Percentiles rank a stretch among this genome's conserved stretches.
phyloP scores from a whole-genome alignment of 768 basidiomycete species.

The Tulasnella sp. region DNA sequence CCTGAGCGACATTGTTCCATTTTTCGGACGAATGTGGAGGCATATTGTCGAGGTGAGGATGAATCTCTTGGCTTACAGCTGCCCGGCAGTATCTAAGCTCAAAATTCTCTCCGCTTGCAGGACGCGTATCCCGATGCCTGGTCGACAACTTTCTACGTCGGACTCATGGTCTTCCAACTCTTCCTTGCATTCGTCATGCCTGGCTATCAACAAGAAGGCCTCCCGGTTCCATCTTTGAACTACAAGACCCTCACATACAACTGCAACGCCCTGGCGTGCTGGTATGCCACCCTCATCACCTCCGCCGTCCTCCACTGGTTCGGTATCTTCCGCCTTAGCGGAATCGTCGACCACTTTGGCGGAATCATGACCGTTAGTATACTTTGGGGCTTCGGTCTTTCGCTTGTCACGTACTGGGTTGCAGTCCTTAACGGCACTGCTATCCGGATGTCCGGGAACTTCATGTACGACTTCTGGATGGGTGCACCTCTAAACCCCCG shows the following conservation, averaged over 20 bases:
- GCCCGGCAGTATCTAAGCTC: not conserved
- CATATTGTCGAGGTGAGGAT: conserved; percentile 66
- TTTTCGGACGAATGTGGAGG: conserved; percentile 73
- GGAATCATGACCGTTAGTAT: conserved; percentile 92
- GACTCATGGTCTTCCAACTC: conserved; percentile 82
- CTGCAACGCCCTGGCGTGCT: conserved; percentile 84
- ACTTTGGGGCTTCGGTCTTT: conserved; percentile 79
- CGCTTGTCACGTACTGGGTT: conserved; percentile 71
- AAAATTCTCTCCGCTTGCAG: conserved; percentile 37
- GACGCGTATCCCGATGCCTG: conserved; percentile 85
- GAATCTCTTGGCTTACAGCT: not conserved
- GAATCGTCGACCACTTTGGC: conserved; percentile 94
- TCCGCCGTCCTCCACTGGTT: conserved; percentile 68
- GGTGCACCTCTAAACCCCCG: conserved; percentile 91
- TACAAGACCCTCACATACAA: conserved; percentile 94
- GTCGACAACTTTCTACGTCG: conserved; percentile 84
- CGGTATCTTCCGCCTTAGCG: conserved; percentile 80
- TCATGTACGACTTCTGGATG: conserved; percentile 96
- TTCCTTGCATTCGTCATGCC: conserved; percentile 85
- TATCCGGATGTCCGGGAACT: conserved; percentile 90
- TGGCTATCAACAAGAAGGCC: conserved; percentile 87
- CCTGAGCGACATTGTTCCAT: conserved; percentile 63
- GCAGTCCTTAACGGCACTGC: conserved; percentile 69
- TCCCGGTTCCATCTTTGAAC: conserved; percentile 88
- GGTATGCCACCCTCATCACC: conserved; percentile 75